Conservation (phyloP, 306 rosid species). For the Senna siamea region DNA sequence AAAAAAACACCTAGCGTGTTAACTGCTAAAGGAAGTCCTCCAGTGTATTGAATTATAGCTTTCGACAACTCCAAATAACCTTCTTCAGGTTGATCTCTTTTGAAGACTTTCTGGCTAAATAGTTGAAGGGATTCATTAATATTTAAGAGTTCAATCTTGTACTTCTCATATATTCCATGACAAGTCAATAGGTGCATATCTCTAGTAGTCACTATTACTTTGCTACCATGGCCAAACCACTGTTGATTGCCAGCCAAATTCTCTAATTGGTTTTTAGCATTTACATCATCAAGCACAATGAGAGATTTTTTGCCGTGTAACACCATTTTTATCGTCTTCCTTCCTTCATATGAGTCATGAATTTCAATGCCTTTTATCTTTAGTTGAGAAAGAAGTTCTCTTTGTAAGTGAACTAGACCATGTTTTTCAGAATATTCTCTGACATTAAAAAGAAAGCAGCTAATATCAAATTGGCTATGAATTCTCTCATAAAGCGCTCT, state of each 20-base stretch:
- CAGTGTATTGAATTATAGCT: not conserved
- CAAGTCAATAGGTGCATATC: not conserved
- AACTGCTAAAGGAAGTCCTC: slow-evolving; percentile 12
- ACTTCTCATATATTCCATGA: not conserved
- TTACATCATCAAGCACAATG: too few relatives aligned
- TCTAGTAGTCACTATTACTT: slow-evolving; percentile 7
- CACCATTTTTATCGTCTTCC: too few relatives aligned
- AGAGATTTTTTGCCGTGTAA: too few relatives aligned
- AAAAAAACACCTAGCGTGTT: not conserved
- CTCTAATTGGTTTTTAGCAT: not conserved
- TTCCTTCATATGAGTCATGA: too few relatives aligned
- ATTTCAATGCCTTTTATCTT: too few relatives aligned
- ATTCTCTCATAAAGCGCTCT: too few relatives aligned
- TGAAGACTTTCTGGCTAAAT: not conserved
- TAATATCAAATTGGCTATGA: too few relatives aligned
- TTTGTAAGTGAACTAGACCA: too few relatives aligned
- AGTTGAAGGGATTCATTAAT: not conserved
- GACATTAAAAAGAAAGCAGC: too few relatives aligned
- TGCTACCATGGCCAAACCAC: not conserved
- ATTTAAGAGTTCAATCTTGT: not conserved
- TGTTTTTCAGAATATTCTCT: too few relatives aligned
- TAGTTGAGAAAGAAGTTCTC: too few relatives aligned
- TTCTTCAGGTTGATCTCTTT: not conserved
- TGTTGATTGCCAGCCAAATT: too few relatives aligned
- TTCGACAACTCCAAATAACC: slow-evolving; percentile 7